These are phyloP conservation scores for Ceratobasidium sp. DNA, from an alignment of 1,284 basidiomycete species.

Conservation along the genomic window DNA sequence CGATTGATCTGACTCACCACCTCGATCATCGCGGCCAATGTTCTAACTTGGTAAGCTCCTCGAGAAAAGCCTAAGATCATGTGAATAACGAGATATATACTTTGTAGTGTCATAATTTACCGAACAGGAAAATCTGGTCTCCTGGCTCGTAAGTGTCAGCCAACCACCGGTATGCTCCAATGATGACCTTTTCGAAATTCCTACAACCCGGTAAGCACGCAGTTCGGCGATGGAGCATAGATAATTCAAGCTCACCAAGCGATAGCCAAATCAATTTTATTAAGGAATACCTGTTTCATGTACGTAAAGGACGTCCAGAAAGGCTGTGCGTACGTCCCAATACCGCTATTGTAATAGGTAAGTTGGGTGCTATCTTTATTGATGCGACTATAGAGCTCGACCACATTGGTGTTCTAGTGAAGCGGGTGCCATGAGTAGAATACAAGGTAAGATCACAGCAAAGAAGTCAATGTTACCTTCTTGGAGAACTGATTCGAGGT, in stretches of 20 bases:
- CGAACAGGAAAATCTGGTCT: slow-evolving; percentile 44
- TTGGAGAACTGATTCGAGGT: slow-evolving; percentile 9
- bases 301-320: slow-evolving; percentile 23
- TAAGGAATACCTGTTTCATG: background rate
- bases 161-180: slow-evolving; percentile 43
- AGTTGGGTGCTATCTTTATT: slow-evolving; percentile 13
- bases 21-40: slow-evolving; percentile 58
- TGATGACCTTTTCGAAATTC: slow-evolving; percentile 41
- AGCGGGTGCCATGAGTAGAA: too few species aligned
- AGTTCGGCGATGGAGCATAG: too few species aligned
- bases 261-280: slow-evolving; percentile 40
- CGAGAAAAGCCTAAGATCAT: slow-evolving; percentile 58
- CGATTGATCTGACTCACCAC: slow-evolving; percentile 49
- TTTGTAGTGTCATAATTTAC: background rate
- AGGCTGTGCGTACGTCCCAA: slow-evolving; percentile 42
- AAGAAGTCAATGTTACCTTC: background rate
- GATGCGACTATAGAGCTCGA: slow-evolving; percentile 28
- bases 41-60: slow-evolving; percentile 61
- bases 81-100: background rate
- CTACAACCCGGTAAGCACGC: background rate
- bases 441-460: too few species aligned
- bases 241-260: slow-evolving; percentile 40
- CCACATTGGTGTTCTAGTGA: slow-evolving; percentile 16
- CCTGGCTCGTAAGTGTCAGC: slow-evolving; percentile 37
- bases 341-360: slow-evolving; percentile 44